Percentiles rank a stretch among this genome's conserved stretches.
phyloP scores from a whole-genome alignment of 106 monocot species.

The Vanilla planifolia region DNA sequence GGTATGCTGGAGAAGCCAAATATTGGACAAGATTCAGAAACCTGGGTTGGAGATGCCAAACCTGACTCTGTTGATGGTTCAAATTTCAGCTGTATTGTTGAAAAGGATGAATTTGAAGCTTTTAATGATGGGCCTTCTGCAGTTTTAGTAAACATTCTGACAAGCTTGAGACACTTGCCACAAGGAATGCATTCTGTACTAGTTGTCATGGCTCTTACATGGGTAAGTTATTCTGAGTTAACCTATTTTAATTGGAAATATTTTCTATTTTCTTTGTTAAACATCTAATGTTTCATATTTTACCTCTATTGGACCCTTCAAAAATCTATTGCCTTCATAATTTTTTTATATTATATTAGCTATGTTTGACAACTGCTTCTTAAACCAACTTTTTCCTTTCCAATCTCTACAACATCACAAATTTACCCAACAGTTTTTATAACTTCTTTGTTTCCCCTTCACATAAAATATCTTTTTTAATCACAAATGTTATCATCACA shows the following conservation, averaged over 20 bases:
- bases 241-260: neutral
- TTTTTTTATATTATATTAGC: too few relatives aligned
- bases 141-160: constrained; percentile 88
- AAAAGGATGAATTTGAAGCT: constrained; percentile 22
- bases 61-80: constrained; percentile 12
- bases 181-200: constrained; percentile 93
- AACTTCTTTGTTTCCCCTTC: neutral
- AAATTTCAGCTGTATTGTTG: constrained; percentile 13
- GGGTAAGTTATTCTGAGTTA: constrained; percentile 50
- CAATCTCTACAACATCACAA: too few relatives aligned
- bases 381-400: too few relatives aligned
- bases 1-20: constrained; percentile 9
- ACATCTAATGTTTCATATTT: neutral
- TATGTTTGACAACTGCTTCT: too few relatives aligned
- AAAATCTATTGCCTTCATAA: too few relatives aligned
- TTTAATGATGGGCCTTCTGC: constrained; percentile 68
- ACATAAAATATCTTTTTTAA: neutral
- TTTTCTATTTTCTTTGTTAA: neutral
- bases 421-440: too few relatives aligned
- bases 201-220: constrained; percentile 91
- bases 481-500: neutral
- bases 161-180: constrained; percentile 92
- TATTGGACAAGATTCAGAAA: constrained; percentile 30
- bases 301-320: neutral
- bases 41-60: constrained; percentile 12